phyloP scores from a whole-genome alignment of 1,284 basidiomycete genomes.

The Rhodofomes roseus region DNA sequence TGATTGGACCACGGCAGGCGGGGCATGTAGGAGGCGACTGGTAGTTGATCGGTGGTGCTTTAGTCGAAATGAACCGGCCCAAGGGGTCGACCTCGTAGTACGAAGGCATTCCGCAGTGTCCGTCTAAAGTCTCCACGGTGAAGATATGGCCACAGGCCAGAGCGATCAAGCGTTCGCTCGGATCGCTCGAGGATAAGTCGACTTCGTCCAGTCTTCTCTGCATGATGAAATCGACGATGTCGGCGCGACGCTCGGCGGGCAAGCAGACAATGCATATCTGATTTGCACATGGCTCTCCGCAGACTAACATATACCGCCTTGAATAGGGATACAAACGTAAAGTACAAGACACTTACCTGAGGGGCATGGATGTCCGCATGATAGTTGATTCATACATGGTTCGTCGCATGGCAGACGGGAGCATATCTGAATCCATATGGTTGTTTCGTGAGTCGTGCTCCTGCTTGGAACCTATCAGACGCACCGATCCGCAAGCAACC shows the following conservation, averaged over 20 bases:
- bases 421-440: constrained; percentile 51
- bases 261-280: constrained; percentile 59
- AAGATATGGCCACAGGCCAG: constrained; percentile 64
- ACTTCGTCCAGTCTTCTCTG: constrained; percentile 50
- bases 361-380: constrained; percentile 63
- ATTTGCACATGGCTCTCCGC: constrained; percentile 58
- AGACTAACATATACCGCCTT: constrained; percentile 38
- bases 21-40: constrained; percentile 53
- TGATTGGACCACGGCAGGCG: constrained; percentile 49
- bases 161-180: constrained; percentile 59
- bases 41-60: constrained; percentile 38
- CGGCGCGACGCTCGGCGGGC: constrained; percentile 32
- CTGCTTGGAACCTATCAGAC: constrained; percentile 19
- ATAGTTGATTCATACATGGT: constrained; percentile 44
- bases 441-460: neutral
- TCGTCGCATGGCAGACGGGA: constrained; percentile 63
- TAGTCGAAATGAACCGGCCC: constrained; percentile 41
- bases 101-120: constrained; percentile 47
- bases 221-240: constrained; percentile 61
- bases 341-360: constrained; percentile 43
- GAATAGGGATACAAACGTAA: neutral
- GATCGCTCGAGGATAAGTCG: constrained; percentile 33
- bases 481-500: constrained; percentile 68
- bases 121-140: constrained; percentile 71
- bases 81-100: constrained; percentile 43